phyloP scores from a whole-genome alignment of 2,329 filamentous ascomycete species.

The Sphaceloma murrayae region DNA sequence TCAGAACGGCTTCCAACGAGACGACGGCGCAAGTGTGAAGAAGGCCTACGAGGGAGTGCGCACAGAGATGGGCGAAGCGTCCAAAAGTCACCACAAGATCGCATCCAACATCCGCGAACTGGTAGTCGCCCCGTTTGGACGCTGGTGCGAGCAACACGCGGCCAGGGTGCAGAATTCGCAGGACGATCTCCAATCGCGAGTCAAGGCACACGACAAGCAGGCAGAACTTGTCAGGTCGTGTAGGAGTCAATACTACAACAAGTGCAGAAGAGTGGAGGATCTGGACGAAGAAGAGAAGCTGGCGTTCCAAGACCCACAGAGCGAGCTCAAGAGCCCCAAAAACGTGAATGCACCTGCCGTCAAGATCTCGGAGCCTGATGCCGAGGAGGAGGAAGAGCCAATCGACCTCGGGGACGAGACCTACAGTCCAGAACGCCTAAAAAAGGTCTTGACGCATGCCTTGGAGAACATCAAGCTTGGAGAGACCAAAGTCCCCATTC shows the following conservation, averaged over 20 bases:
- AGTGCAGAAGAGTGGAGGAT: slow-evolving; percentile 91
- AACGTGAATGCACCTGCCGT: slow-evolving; percentile 64
- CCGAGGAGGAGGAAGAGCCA: slow-evolving; percentile 62
- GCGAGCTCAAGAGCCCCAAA: slow-evolving; percentile 42
- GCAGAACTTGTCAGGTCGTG: slow-evolving; percentile 85
- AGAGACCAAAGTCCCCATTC: slow-evolving; percentile 89
- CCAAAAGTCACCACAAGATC: slow-evolving; percentile 88
- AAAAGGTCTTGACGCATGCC: slow-evolving; percentile 81
- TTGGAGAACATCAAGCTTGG: slow-evolving; percentile 75
- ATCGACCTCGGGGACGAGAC: slow-evolving; percentile 85
- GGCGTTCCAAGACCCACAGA: slow-evolving; percentile 78
- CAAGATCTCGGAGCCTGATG: slow-evolving; percentile 62
- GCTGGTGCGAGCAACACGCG: slow-evolving; percentile 95
- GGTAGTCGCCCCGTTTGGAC: slow-evolving; percentile 84
- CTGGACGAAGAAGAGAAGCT: slow-evolving; percentile 98
- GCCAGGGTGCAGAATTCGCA: slow-evolving; percentile 85
- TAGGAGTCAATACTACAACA: slow-evolving; percentile 96
- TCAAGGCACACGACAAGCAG: slow-evolving; percentile 90
- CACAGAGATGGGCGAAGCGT: slow-evolving; percentile 81
- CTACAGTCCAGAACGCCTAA: slow-evolving; percentile 76
- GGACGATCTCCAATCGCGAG: slow-evolving; percentile 80
- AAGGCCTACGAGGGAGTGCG: slow-evolving; percentile 96
- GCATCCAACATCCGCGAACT: slow-evolving; percentile 92
- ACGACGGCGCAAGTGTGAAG: slow-evolving; percentile 90
- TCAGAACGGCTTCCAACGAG: slow-evolving; percentile 70